Percentiles rank a stretch among this genome's conserved stretches.
Evolutionary conservation across 176 grass and related monocot genomes (phyloP).

Genomic region (Avena insularis): DNA sequence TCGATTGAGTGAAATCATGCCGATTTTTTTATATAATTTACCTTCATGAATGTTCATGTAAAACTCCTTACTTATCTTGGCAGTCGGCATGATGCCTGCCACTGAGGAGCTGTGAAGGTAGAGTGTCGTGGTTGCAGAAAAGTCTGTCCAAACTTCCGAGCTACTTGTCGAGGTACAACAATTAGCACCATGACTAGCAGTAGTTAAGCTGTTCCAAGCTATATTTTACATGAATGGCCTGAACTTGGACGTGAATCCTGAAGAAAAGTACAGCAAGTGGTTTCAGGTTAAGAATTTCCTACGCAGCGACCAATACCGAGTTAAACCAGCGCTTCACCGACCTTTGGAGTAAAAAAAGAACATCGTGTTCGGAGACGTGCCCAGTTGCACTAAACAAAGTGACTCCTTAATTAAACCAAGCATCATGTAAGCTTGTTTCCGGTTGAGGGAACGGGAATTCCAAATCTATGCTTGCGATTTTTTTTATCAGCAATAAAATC

Average conservation of each 20-base stretch:
- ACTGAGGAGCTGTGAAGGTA: not conserved
- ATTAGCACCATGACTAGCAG: not conserved
- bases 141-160: not conserved
- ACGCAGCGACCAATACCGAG: not conserved
- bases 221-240: slow-evolving; percentile 20
- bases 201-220: not conserved
- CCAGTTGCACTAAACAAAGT: slow-evolving; percentile 39
- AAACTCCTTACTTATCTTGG: too few relatives aligned
- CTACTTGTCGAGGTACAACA: slow-evolving; percentile 26
- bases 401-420: slow-evolving; percentile 9
- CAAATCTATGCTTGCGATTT: not conserved
- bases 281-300: slow-evolving; percentile 2
- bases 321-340: slow-evolving; percentile 3
- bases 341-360: slow-evolving; percentile 12
- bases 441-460: not conserved
- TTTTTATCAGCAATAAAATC: not conserved
- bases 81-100: too few relatives aligned
- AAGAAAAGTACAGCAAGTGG: slow-evolving; percentile 40
- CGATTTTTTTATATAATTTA: too few relatives aligned
- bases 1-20: too few relatives aligned
- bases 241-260: slow-evolving; percentile 38
- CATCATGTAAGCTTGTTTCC: slow-evolving; percentile 6
- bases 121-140: not conserved
- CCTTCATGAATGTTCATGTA: too few relatives aligned
- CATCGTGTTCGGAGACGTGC: not conserved